Base-by-base conservation (phyloP, 495 filamentous ascomycete species). In the Talaromyces wortmannii region DNA sequence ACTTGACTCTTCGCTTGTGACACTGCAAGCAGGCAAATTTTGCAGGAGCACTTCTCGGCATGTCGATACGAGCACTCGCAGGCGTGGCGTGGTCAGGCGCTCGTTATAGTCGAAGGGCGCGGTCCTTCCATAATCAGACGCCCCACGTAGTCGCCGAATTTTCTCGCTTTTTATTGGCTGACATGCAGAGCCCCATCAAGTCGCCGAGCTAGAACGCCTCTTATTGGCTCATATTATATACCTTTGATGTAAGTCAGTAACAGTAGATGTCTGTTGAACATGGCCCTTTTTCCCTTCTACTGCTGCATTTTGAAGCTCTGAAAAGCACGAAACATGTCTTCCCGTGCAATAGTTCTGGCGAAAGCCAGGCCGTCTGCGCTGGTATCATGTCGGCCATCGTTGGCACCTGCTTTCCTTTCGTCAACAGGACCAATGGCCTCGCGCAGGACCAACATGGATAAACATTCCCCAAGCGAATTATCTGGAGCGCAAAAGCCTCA, bases 1-100 rank as follows among this genome's bases (percentile, higher is more conserved):
- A 61, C 50, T 50, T 61, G 16, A 61, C 59, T 6, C 56, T 56
- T 16, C 56, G 56, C 10, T 58, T 52, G 48, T 61, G 59, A 47
- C 59, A 59, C 2, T 44, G 8, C 18, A 6, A 31, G 43, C 56
- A 59, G 12, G 56, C 59, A 15, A 61, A 48, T 50, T 56, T 61
- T 0, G 31, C 31, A 36, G 55, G 23, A 29, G 40, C 48, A 33
- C 7, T 52, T 16, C 31, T 17, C 50, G 50, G 55, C 55, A 57
- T 57, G 36, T 40, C 36, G 36, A 13, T 40, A 40, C 36, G 5
- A 40, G 13, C 36, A 40, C 36, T 2, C 13, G 1, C 36, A 40
- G 36, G 13, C 33, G 12, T 6, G 33, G 33, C 12, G 33, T 40
- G 36, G 36, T 40, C 2, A 40, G 36, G 8, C 5, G 36, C 52